These are phyloP conservation scores for Caryopteris hybrid DNA, from an alignment of 305 asterid genomes.

Conservation along the genomic window DNA sequence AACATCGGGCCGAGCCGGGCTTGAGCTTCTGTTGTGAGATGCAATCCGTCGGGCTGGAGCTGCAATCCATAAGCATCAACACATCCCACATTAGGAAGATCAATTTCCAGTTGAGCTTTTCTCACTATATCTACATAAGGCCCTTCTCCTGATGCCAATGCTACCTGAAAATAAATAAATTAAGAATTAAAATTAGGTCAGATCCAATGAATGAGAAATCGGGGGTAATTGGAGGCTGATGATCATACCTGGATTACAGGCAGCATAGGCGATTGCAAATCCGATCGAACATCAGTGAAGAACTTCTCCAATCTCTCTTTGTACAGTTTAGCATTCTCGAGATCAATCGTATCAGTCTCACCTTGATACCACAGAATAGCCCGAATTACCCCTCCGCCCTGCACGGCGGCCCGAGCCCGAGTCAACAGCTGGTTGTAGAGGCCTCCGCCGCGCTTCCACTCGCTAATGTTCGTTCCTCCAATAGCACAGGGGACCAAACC, in stretches of 20 bases:
- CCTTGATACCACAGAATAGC: constrained; percentile 65
- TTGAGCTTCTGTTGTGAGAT: constrained; percentile 35
- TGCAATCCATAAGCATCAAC: constrained; percentile 45
- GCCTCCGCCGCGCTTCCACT: constrained; percentile 36
- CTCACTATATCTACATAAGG: constrained; percentile 26
- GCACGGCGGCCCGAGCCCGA: constrained; percentile 25
- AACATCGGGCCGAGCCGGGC: constrained; percentile 42
- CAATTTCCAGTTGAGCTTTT: constrained; percentile 34
- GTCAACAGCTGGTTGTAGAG: constrained; percentile 25
- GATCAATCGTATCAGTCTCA: constrained; percentile 40
- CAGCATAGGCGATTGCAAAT: constrained; percentile 20
- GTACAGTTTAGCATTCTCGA: constrained; percentile 26
- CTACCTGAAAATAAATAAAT: constrained; percentile 22
- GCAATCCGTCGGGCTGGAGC: constrained; percentile 31
- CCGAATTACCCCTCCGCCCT: constrained; percentile 22
- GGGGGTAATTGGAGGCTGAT: not conserved
- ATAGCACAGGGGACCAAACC: constrained; percentile 55
- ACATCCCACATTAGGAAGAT: constrained; percentile 27
- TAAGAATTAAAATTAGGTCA: not conserved
- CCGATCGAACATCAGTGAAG: constrained; percentile 27
- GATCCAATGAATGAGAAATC: not conserved
- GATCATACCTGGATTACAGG: constrained; percentile 28
- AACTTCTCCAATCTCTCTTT: constrained; percentile 23
- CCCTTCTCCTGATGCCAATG: constrained; percentile 41
- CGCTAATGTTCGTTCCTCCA: constrained; percentile 47